Evolutionary conservation across 2,329 filamentous ascomycete genomes (phyloP).

Genomic region (Cladosporium austrohemisphaericum): DNA sequence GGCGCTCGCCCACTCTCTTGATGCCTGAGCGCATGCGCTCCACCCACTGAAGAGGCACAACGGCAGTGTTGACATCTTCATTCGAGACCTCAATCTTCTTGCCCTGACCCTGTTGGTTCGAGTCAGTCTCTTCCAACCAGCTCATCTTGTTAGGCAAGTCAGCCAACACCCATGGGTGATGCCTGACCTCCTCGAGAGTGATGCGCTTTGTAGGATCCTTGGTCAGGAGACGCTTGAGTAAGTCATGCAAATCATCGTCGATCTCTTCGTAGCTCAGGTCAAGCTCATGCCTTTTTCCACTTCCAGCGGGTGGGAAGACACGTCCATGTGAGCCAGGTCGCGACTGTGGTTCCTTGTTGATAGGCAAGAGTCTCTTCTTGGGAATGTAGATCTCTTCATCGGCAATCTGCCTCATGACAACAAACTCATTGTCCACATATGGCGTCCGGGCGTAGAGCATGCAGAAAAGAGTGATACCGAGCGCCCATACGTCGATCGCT

Average conservation of each 20-base stretch:
- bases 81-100: slow-evolving; percentile 89
- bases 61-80: slow-evolving; percentile 82
- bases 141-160: slow-evolving; percentile 68
- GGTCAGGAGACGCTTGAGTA: slow-evolving; percentile 72
- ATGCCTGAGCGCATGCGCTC: slow-evolving; percentile 79
- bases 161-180: slow-evolving; percentile 83
- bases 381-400: slow-evolving; percentile 92
- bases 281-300: slow-evolving; percentile 70
- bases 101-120: slow-evolving; percentile 70
- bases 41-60: slow-evolving; percentile 82
- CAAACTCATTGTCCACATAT: slow-evolving; percentile 88
- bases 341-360: slow-evolving; percentile 47
- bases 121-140: slow-evolving; percentile 96
- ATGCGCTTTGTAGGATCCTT: slow-evolving; percentile 91
- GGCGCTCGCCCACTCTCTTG: slow-evolving; percentile 48
- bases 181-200: slow-evolving; percentile 84
- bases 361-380: slow-evolving; percentile 71
- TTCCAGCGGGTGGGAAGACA: slow-evolving; percentile 44
- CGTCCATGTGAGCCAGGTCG: slow-evolving; percentile 45
- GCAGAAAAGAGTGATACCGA: slow-evolving; percentile 94
- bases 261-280: slow-evolving; percentile 83
- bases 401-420: slow-evolving; percentile 86
- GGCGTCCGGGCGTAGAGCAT: slow-evolving; percentile 91
- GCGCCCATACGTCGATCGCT: slow-evolving; percentile 94
- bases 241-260: slow-evolving; percentile 72